Evolutionary conservation across 2,329 filamentous ascomycete genomes (phyloP), one percentile per base, ranked within the genome.

Genomic region (Alternaria consortialis): DNA sequence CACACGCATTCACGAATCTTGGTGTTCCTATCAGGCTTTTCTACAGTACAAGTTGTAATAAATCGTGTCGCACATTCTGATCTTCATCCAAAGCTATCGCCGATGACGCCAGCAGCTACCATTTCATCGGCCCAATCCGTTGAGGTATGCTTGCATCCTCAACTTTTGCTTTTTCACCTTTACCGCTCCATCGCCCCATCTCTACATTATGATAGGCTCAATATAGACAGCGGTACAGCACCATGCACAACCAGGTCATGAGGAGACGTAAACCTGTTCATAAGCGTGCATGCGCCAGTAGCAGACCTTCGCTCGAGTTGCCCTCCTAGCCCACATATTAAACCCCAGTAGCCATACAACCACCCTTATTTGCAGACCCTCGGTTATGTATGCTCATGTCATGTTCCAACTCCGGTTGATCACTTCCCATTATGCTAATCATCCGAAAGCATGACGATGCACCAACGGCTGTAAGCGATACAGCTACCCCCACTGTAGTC

Each of bases 161-260:
- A 20, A 1, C 20, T 37, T 37, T 50, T 50, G 31, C 32, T 50
- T 50, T 50, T 36, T 15, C 46, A 11, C 32, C 20, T 15, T 12
- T 50, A n/a, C 20, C 31, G 20, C 12, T 11, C 17, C 8, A 27
- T 5, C 31, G 20, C 23, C 46, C 46, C 6, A 12, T 36, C 23
- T 20, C 32, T 36, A 31, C 34, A 17, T 34, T 42, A 55, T 20
- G 17, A 34, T 5, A 11, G 29, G 4, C 11, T 47, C 36, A 42
- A 44, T 42, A 25, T 25, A 47, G 31, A 50, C 20, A 23, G 32
- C 20, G 48, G 32, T 42, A 32, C 54, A 40, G 50, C 34, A 54
- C 42, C 42, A 48, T 42, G 56, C 56, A 57, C 47, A 43, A 13
- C 29, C 31, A 53, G 31, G 47, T 34, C 46, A 37, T n/a, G 23